These are phyloP conservation scores for Thielaviopsis punctulata DNA, from an alignment of 2,329 filamentous ascomycete species.

Conservation along the genomic window DNA sequence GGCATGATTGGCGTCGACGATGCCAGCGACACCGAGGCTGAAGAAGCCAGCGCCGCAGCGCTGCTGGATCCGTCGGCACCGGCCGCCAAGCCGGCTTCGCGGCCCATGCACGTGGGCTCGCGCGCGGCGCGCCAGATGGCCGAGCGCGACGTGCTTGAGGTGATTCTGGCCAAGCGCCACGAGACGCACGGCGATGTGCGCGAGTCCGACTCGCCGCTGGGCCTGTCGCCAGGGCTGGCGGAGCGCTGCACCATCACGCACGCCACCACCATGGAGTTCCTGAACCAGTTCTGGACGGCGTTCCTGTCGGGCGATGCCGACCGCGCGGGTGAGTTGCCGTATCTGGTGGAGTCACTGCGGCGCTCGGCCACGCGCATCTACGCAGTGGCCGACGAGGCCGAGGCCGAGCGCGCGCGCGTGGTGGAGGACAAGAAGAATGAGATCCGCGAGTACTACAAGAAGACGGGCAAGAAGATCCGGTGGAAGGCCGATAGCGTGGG, in stretches of 20 bases:
- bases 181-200: constrained; percentile 36
- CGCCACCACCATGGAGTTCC: constrained; percentile 82
- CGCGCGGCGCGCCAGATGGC: constrained; percentile 47
- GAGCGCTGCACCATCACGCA: constrained; percentile 54
- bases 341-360: constrained; percentile 65
- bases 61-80: neutral
- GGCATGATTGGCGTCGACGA: constrained; percentile 51
- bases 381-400: constrained; percentile 64
- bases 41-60: neutral
- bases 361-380: constrained; percentile 64
- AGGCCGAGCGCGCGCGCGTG: constrained; percentile 50
- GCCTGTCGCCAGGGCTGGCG: constrained; percentile 34
- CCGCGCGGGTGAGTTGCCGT: constrained; percentile 62
- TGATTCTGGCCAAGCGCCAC: constrained; percentile 42
- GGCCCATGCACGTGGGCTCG: constrained; percentile 53
- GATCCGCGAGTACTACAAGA: constrained; percentile 51
- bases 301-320: constrained; percentile 79
- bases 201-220: constrained; percentile 34
- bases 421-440: constrained; percentile 52
- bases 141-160: constrained; percentile 47
- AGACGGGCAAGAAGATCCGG: constrained; percentile 55
- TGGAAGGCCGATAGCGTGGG: constrained; percentile 51
- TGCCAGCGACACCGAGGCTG: constrained; percentile 44
- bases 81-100: constrained; percentile 25
- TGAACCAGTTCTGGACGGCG: constrained; percentile 92